Percentiles rank a stretch among this genome's conserved stretches.
phyloP scores from a whole-genome alignment of 2,329 filamentous ascomycete genomes.

The Xylaria arbuscula region DNA sequence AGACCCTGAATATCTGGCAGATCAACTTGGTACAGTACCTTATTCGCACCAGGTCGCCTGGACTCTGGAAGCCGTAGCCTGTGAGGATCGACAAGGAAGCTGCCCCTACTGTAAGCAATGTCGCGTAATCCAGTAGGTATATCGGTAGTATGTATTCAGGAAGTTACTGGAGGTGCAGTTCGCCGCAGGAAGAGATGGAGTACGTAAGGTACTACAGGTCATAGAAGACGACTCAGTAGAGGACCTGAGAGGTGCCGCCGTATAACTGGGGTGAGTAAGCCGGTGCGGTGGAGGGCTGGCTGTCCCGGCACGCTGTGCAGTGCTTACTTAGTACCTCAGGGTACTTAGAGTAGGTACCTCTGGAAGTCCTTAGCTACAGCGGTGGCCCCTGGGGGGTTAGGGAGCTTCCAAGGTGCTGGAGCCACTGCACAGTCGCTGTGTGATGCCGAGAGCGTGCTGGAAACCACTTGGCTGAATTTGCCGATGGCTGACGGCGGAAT shows the following conservation, averaged over 20 bases:
- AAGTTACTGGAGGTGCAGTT: slow-evolving; percentile 22
- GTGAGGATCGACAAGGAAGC: slow-evolving; percentile 30
- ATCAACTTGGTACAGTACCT: slow-evolving; percentile 19
- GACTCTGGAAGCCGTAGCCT: background rate
- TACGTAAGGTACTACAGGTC: slow-evolving; percentile 4
- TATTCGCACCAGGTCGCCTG: slow-evolving; percentile 16
- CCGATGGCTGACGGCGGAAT: slow-evolving; percentile 26
- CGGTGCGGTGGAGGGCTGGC: too few relatives aligned
- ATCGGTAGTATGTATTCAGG: slow-evolving; percentile 25
- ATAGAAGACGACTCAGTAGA: background rate
- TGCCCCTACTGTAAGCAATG: background rate
- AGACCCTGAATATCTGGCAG: slow-evolving; percentile 31
- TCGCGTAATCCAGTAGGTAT: background rate
- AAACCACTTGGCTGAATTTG: slow-evolving; percentile 17
- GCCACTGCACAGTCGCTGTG: background rate
- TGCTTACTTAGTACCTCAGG: too few relatives aligned
- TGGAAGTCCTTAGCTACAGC: too few relatives aligned
- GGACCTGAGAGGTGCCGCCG: slow-evolving; percentile 17
- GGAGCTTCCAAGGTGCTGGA: slow-evolving; percentile 13
- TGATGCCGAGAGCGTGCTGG: slow-evolving; percentile 22
- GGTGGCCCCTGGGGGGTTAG: background rate
- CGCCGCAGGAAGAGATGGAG: slow-evolving; percentile 24
- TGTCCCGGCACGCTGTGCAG: too few relatives aligned
- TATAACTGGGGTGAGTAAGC: background rate
- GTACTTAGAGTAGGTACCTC: too few relatives aligned